Percentiles rank a stretch among this genome's conserved stretches.
Conservation (phyloP, 139 green algal species). For the Nannochloris sp. region DNA sequence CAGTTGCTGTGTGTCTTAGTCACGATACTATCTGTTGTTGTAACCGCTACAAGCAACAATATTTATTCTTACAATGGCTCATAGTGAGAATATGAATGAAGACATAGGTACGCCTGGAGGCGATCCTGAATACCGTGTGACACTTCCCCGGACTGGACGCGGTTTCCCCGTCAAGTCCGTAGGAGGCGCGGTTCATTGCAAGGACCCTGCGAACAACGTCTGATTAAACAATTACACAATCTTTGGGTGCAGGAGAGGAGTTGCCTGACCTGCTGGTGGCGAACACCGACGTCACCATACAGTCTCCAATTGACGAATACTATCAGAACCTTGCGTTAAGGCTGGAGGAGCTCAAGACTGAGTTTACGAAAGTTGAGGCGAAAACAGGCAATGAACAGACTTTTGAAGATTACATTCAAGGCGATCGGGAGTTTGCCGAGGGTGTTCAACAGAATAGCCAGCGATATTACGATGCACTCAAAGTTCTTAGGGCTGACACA, state of each 20-base stretch:
- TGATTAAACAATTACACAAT: neutral
- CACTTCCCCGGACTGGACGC: no score
- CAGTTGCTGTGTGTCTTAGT: no score
- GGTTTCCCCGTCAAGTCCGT: no score
- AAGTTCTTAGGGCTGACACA: slow-evolving; percentile 10
- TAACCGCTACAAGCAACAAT: no score
- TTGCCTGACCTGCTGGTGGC: slow-evolving; percentile 5
- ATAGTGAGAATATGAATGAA: no score
- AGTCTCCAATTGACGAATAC: slow-evolving; percentile 13
- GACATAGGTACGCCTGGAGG: no score
- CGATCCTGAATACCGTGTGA: no score
- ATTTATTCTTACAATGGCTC: no score
- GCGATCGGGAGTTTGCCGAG: slow-evolving; percentile 2
- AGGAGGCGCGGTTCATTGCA: no score
- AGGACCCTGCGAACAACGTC: no score
- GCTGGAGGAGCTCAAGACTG: slow-evolving; percentile 8
- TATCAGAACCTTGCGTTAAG: slow-evolving; percentile 7
- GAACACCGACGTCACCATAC: slow-evolving; percentile 7
- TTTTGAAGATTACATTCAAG: slow-evolving; percentile 14
- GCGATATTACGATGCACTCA: slow-evolving; percentile 10
- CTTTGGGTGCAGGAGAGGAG: neutral
- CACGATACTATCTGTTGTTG: no score
- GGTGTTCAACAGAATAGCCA: slow-evolving; percentile 11
- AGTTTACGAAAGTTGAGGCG: slow-evolving; percentile 10
- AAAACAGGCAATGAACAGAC: slow-evolving; percentile 4